Percentiles rank a stretch among this genome's conserved stretches.
These are phyloP conservation scores for Rhodotorula sp. DNA, from an alignment of 1,284 basidiomycete species.

Conservation along the genomic window DNA sequence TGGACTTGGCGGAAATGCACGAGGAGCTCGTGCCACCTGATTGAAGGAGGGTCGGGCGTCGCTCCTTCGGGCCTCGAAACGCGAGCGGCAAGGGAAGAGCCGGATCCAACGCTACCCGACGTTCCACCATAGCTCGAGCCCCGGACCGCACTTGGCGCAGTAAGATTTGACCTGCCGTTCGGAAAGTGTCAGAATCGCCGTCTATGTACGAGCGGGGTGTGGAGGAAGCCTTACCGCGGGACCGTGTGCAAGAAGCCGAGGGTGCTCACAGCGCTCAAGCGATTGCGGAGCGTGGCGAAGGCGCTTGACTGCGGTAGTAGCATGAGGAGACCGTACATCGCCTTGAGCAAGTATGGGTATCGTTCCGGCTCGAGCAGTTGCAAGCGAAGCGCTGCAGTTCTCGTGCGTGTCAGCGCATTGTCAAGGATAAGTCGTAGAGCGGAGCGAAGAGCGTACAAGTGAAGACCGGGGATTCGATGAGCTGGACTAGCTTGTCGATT, in stretches of 20 bases:
- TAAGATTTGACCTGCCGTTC: slow-evolving; percentile 31
- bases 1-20: slow-evolving; percentile 55
- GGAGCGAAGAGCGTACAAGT: slow-evolving; percentile 68
- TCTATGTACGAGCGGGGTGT: neutral
- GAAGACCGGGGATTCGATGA: slow-evolving; percentile 97
- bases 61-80: slow-evolving; percentile 11
- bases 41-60: slow-evolving; percentile 60
- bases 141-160: slow-evolving; percentile 54
- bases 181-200: no score
- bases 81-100: slow-evolving; percentile 44
- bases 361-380: slow-evolving; percentile 95
- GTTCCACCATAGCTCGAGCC: slow-evolving; percentile 55
- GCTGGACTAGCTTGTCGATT: slow-evolving; percentile 95
- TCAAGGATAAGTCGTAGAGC: neutral
- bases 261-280: slow-evolving; percentile 90
- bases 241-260: slow-evolving; percentile 87
- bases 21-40: slow-evolving; percentile 81
- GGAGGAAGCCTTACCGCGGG: slow-evolving; percentile 60
- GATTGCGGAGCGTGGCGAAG: slow-evolving; percentile 90
- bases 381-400: slow-evolving; percentile 71
- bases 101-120: neutral
- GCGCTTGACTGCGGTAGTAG: slow-evolving; percentile 94
- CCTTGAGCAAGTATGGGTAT: slow-evolving; percentile 96
- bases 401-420: neutral
- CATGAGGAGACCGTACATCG: slow-evolving; percentile 96